Conservation (phyloP, 1,284 basidiomycete species). For the Heterobasidion occidentale region DNA sequence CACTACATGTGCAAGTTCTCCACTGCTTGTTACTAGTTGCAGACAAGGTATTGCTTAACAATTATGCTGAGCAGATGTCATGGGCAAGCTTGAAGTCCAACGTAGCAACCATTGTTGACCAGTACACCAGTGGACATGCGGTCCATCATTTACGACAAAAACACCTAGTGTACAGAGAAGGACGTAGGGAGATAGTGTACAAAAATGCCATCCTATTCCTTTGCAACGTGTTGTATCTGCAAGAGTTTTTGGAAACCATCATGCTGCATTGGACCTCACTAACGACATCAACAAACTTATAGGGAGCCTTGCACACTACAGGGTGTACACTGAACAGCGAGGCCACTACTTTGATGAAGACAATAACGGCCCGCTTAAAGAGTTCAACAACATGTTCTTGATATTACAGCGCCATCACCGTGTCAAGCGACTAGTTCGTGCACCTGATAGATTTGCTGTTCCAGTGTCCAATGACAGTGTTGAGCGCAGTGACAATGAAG, state of each 20-base stretch:
- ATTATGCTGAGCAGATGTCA: slow-evolving; percentile 12
- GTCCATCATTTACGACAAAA: slow-evolving; percentile 6
- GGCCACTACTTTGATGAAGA: not conserved
- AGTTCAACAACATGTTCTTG: too few species aligned
- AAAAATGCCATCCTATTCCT: slow-evolving; percentile 28
- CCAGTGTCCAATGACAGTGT: too few species aligned
- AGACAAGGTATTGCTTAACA: slow-evolving; percentile 14
- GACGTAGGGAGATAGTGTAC: slow-evolving; percentile 25
- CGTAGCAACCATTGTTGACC: slow-evolving; percentile 1
- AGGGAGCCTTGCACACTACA: not conserved
- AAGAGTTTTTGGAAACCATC: slow-evolving; percentile 27
- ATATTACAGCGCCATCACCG: too few species aligned
- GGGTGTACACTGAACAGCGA: not conserved
- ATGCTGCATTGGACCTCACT: not conserved
- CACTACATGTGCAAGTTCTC: slow-evolving; percentile 25
- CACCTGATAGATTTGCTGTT: too few species aligned
- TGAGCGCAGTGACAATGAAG: too few species aligned
- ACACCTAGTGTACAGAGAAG: slow-evolving; percentile 7
- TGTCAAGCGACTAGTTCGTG: too few species aligned
- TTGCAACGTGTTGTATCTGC: slow-evolving; percentile 24
- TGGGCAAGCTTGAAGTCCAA: slow-evolving; percentile 11
- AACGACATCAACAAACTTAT: not conserved
- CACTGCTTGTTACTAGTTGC: slow-evolving; percentile 26
- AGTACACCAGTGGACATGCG: not conserved
- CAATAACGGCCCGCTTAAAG: too few species aligned